Base-by-base conservation (phyloP, 495 filamentous ascomycete genomes). In the Penicillium ucsense region DNA sequence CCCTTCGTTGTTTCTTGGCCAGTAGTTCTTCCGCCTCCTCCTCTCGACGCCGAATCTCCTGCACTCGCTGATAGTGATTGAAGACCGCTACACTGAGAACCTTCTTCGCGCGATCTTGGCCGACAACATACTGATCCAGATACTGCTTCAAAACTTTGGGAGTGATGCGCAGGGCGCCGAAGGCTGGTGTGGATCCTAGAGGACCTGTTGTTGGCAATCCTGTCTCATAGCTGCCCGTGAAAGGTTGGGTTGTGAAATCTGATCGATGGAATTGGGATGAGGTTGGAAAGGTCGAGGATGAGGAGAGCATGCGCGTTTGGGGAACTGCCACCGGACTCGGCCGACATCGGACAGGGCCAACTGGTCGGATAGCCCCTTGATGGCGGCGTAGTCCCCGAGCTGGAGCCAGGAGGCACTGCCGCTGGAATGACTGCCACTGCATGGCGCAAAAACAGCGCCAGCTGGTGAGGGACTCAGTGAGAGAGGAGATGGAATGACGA, bases 101-200 rank as follows among this genome's bases (percentile, higher is more conserved):
- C 62, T 92, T 92, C 76, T 97, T 98, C n/a, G 92, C 88, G 42
- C 87, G 83, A 55, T 94, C 86, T 62, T 98, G 92, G 27, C 94
- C 94, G 5, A 98, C 91, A 5, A 98, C 91, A 63, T 88, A 97
- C 60, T 91, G 85, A 59, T 98, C 94, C 8, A 97, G 80, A 60
- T 95, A 86, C 54, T 88, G 77, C 67, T 97, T 97, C 54, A 98
- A 71, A 48, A 81, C 72, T 49, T 77, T 80, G 3, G 87, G 89
- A n/a, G 89, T 94, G 49, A 94, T 74, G 40, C 77, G 76, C 20
- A 84, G 80, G 7, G 81, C 82, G 44, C 86, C 85, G 54, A 82
- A 68, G 4, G 71, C 67, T 11, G 78, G 76, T 6, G 78, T 73
- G 43, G 79, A 71, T 7, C 67, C 75, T 29, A 83, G 54, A 4